These are phyloP conservation scores for Boletus hoseneyae DNA, from an alignment of 1,284 basidiomycete species.

Conservation along the genomic window DNA sequence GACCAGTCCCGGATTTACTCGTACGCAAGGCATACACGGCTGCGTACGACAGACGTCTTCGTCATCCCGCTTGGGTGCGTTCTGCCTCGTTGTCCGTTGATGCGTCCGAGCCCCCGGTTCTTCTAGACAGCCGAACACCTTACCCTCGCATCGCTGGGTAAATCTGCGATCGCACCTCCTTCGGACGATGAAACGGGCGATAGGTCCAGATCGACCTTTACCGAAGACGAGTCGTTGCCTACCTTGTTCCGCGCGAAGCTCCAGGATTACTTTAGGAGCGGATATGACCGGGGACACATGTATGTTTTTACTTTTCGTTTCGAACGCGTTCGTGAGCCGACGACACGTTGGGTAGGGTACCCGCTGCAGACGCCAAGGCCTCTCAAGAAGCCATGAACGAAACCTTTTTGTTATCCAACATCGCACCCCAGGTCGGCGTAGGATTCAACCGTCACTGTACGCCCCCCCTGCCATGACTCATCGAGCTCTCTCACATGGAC, in stretches of 20 bases:
- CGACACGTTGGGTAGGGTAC: conserved; percentile 57
- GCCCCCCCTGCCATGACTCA: conserved; percentile 21
- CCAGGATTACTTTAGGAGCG: conserved; percentile 89
- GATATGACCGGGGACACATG: conserved; percentile 98
- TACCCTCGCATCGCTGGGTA: conserved; percentile 70
- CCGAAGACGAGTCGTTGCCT: conserved; percentile 82
- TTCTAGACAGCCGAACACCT: conserved; percentile 88
- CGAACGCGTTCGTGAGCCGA: not conserved
- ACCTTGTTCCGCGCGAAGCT: conserved; percentile 80
- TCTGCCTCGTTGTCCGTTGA: not conserved
- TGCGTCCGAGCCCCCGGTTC: not conserved
- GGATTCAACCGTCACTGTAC: conserved; percentile 97
- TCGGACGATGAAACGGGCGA: conserved; percentile 51
- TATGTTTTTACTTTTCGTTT: conserved; percentile 37
- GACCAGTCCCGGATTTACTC: conserved; percentile 81
- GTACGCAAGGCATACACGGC: conserved; percentile 82
- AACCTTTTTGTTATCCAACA: conserved; percentile 94
- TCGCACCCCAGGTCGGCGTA: conserved; percentile 96
- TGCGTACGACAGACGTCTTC: conserved; percentile 85
- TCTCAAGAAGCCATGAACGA: conserved; percentile 94
- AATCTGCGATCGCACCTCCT: conserved; percentile 38
- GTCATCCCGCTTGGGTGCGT: conserved; percentile 91
- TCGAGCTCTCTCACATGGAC: no score
- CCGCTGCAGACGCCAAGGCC: conserved; percentile 96
- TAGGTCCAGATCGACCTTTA: conserved; percentile 78